phyloP scores from a whole-genome alignment of 2,329 filamentous ascomycete species.

The Microascus cirrosus region DNA sequence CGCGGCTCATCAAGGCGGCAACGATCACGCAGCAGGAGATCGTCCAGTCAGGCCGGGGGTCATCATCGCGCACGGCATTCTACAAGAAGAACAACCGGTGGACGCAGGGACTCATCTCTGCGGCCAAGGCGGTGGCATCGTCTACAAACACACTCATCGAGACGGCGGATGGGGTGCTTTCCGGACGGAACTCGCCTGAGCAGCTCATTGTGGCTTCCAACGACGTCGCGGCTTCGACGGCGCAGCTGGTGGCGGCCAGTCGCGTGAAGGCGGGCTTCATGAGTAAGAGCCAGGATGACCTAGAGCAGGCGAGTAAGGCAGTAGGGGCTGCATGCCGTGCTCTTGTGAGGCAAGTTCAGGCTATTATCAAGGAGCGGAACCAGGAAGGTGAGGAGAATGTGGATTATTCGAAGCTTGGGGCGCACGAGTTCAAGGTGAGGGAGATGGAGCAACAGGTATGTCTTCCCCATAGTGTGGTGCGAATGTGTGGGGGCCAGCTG shows the following conservation, averaged over 20 bases:
- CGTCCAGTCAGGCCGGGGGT: slow-evolving; percentile 81
- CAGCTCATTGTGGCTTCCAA: slow-evolving; percentile 97
- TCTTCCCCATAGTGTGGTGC: slow-evolving; percentile 1
- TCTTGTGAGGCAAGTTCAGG: slow-evolving; percentile 86
- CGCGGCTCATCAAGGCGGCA: slow-evolving; percentile 87
- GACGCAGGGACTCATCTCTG: slow-evolving; percentile 95
- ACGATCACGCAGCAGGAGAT: slow-evolving; percentile 93
- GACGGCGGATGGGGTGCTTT: slow-evolving; percentile 92
- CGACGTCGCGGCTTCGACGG: slow-evolving; percentile 89
- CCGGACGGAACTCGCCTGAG: slow-evolving; percentile 83
- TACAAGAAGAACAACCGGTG: slow-evolving; percentile 99
- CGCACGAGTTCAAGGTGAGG: slow-evolving; percentile 94
- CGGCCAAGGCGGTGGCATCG: slow-evolving; percentile 86
- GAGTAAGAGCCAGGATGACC: slow-evolving; percentile 86
- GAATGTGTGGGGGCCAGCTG: neutral
- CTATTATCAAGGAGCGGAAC: slow-evolving; percentile 81
- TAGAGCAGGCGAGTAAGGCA: slow-evolving; percentile 86
- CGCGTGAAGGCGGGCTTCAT: slow-evolving; percentile 97
- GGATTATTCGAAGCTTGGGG: slow-evolving; percentile 79
- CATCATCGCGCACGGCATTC: slow-evolving; percentile 80
- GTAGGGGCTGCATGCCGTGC: slow-evolving; percentile 81
- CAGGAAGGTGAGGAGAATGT: slow-evolving; percentile 71
- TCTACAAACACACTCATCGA: slow-evolving; percentile 96
- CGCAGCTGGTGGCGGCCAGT: slow-evolving; percentile 89
- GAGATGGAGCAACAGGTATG: slow-evolving; percentile 99